Evolutionary conservation across 1,284 basidiomycete genomes (phyloP).

Genomic region (Ustilago curta): DNA sequence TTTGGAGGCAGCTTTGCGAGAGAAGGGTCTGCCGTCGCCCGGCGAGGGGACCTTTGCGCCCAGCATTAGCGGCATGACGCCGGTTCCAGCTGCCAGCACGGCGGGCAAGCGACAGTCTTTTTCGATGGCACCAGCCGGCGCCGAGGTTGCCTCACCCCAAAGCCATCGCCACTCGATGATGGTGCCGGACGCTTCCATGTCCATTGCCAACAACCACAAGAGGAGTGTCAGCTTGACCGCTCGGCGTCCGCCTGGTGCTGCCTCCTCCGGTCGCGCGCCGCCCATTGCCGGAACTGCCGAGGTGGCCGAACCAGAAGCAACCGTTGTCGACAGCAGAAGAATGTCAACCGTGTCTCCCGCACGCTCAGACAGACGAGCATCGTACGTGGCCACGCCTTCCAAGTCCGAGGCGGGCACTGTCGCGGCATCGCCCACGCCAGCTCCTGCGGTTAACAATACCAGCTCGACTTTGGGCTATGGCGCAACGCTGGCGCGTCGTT

Average conservation of each 20-base stretch:
- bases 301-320: constrained; percentile 12
- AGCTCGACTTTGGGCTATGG: constrained; percentile 48
- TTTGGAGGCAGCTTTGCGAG: constrained; percentile 60
- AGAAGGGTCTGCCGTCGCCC: constrained; percentile 46
- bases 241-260: constrained; percentile 26
- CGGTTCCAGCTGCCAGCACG: constrained; percentile 23
- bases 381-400: constrained; percentile 22
- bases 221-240: constrained; percentile 53
- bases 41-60: constrained; percentile 30
- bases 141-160: constrained; percentile 11
- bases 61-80: constrained; percentile 29
- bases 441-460: constrained; percentile 24
- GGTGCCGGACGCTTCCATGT: constrained; percentile 38
- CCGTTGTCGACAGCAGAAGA: constrained; percentile 13
- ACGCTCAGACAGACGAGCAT: constrained; percentile 20
- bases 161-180: constrained; percentile 48
- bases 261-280: constrained; percentile 12
- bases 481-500: constrained; percentile 53
- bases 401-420: constrained; percentile 19
- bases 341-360: constrained; percentile 34
- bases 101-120: constrained; percentile 29
- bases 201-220: constrained; percentile 51
- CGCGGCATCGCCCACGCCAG: constrained; percentile 21
- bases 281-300: constrained; percentile 6
- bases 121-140: constrained; percentile 11